phyloP scores from a whole-genome alignment of 176 grass and related monocot genomes.

The Puccinellia tenuiflora region DNA sequence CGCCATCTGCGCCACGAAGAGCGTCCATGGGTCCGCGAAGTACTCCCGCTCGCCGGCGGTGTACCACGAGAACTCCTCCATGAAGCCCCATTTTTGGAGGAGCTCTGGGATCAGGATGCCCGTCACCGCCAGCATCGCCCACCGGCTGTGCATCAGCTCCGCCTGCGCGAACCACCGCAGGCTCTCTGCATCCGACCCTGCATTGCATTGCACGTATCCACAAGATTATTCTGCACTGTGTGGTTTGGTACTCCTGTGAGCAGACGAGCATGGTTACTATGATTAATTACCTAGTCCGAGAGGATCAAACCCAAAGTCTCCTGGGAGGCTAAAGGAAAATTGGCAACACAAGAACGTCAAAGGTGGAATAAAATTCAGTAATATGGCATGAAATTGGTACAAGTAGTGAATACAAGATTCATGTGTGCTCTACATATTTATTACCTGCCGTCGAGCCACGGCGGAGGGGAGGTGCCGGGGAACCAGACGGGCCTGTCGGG shows the following conservation, averaged over 20 bases:
- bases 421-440: not conserved
- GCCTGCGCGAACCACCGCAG: slow-evolving; percentile 83
- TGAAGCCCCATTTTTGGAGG: slow-evolving; percentile 49
- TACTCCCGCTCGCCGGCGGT: slow-evolving; percentile 68
- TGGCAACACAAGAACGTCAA: not conserved
- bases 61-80: slow-evolving; percentile 69
- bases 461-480: slow-evolving; percentile 62
- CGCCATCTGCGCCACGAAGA: slow-evolving; percentile 71
- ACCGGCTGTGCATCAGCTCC: slow-evolving; percentile 81
- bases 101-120: slow-evolving; percentile 75
- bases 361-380: not conserved
- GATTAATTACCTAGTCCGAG: slow-evolving; percentile 59
- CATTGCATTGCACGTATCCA: not conserved
- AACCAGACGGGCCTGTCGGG: slow-evolving; percentile 89
- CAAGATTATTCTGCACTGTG: not conserved
- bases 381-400: not conserved
- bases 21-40: slow-evolving; percentile 67
- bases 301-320: slow-evolving; percentile 87
- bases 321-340: slow-evolving; percentile 57
- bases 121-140: slow-evolving; percentile 79
- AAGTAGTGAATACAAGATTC: too few relatives aligned
- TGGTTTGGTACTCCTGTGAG: too few relatives aligned
- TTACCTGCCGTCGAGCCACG: slow-evolving; percentile 95
- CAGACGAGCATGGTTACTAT: too few relatives aligned
- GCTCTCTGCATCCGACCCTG: slow-evolving; percentile 71